Evolutionary conservation across 1,284 basidiomycete genomes (phyloP).

Genomic region (Rhodotorula sp.): DNA sequence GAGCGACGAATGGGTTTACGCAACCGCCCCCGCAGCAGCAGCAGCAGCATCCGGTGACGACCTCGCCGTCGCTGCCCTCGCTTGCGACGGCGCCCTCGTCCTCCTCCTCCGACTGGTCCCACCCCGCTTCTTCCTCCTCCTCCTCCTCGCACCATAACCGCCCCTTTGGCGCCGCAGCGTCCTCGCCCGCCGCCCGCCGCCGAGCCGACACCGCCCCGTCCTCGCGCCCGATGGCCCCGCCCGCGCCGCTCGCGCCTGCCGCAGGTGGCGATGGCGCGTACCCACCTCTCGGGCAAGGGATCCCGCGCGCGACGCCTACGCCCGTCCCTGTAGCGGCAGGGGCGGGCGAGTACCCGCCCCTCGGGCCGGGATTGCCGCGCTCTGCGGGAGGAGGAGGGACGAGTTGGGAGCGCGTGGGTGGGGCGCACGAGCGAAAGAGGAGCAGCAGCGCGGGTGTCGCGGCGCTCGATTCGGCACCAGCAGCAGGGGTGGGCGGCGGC

Average conservation of each 20-base stretch:
- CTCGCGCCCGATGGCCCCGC: not conserved
- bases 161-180: not conserved
- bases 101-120: not conserved
- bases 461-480: not conserved
- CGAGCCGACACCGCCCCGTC: constrained; percentile 39
- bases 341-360: constrained; percentile 6
- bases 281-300: constrained; percentile 7
- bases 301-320: not conserved
- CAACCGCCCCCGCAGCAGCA: no score
- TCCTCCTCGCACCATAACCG: not conserved
- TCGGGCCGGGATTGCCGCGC: constrained; percentile 9
- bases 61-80: constrained; percentile 4
- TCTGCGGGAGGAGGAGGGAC: not conserved
- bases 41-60: not conserved
- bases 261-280: not conserved
- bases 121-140: not conserved
- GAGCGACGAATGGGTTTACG: no score
- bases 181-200: constrained; percentile 1
- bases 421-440: not conserved
- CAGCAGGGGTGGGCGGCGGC: not conserved
- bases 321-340: not conserved
- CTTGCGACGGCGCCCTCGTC: not conserved
- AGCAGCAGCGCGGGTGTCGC: not conserved
- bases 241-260: no score
- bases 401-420: not conserved